Evolutionary conservation across 148 eudicot genomes (phyloP).

Genomic region (Nepenthes mirabilis): DNA sequence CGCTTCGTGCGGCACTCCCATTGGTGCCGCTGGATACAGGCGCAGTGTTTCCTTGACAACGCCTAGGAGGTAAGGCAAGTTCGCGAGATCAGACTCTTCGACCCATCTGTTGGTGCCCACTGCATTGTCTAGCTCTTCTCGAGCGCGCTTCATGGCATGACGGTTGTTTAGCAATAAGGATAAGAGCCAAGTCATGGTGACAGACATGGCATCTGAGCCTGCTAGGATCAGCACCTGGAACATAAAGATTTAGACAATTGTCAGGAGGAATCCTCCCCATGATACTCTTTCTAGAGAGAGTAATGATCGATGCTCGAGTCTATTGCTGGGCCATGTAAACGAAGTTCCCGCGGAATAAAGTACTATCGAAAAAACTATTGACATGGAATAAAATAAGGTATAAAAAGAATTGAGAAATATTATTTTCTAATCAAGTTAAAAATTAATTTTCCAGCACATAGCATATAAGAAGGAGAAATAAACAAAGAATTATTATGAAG

Average conservation of each 20-base stretch:
- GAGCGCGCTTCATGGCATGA: constrained; percentile 5
- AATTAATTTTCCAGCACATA: too few species aligned
- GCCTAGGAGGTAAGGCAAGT: constrained; percentile 13
- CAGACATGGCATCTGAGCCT: constrained; percentile 11
- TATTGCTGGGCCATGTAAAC: too few species aligned
- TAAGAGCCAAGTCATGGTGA: constrained; percentile 10
- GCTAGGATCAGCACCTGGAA: constrained; percentile 14
- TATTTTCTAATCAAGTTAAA: too few species aligned
- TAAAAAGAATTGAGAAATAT: too few species aligned
- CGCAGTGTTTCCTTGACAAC: constrained; percentile 18
- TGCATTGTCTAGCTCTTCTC: constrained; percentile 13
- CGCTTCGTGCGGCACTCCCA: constrained; percentile 14
- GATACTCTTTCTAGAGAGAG: too few species aligned
- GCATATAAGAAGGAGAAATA: too few species aligned
- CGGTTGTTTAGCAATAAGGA: constrained; percentile 9
- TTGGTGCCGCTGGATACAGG: constrained; percentile 16
- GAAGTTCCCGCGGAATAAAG: too few species aligned
- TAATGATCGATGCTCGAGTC: too few species aligned
- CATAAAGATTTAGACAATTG: neutral
- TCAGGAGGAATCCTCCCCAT: neutral
- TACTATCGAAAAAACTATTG: too few species aligned
- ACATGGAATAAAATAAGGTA: too few species aligned
- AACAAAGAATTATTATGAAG: too few species aligned
- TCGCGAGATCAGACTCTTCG: constrained; percentile 14
- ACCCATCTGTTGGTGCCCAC: constrained; percentile 20